A percentile compares a stretch with the other conserved stretches of the same genome.
Evolutionary conservation across 805 yeast genomes (phyloP).

Genomic region (Candida ovalis): DNA sequence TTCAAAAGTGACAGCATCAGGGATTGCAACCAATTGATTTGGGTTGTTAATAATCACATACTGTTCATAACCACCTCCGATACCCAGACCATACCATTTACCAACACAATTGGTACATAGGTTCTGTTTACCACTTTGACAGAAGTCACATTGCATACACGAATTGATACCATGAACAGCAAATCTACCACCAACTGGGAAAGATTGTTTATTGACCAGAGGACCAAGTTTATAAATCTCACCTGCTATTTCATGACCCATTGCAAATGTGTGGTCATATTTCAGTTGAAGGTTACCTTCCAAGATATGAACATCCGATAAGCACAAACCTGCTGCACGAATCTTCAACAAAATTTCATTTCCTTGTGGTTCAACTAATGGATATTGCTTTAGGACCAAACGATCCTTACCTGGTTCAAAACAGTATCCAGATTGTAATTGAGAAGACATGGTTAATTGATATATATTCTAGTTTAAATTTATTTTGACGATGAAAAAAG

Average conservation of each 20-base stretch:
- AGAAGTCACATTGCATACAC: slow-evolving; percentile 25
- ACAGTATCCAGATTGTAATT: slow-evolving; percentile 6
- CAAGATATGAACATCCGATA: slow-evolving; percentile 38
- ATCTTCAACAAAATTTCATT: slow-evolving; percentile 10
- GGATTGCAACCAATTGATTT: slow-evolving; percentile 22
- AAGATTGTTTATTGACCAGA: slow-evolving; percentile 1
- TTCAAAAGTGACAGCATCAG: slow-evolving; percentile 27
- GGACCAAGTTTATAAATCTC: slow-evolving; percentile 17
- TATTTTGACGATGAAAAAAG: too few species aligned
- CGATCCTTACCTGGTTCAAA: slow-evolving; percentile 8
- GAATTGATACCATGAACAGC: slow-evolving; percentile 19
- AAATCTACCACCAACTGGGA: slow-evolving; percentile 13
- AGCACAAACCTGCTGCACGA: slow-evolving; percentile 32
- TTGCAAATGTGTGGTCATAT: slow-evolving; percentile 12
- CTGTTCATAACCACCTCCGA: slow-evolving; percentile 32
- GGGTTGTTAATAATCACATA: slow-evolving; percentile 21
- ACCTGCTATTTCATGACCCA: slow-evolving; percentile 33
- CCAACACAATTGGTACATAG: slow-evolving; percentile 15
- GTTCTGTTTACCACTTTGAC: slow-evolving; percentile 28
- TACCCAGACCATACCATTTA: slow-evolving; percentile 25
- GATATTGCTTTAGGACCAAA: slow-evolving; percentile 4
- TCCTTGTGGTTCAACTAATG: slow-evolving; percentile 7
- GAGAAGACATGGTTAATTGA: not conserved
- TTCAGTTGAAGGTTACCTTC: slow-evolving; percentile 13
- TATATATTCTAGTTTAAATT: not conserved